A percentile compares a stretch with the other conserved stretches of the same genome.
Conservation (phyloP, 345 rosid genomes). For the Pseudoturritis turrita region DNA sequence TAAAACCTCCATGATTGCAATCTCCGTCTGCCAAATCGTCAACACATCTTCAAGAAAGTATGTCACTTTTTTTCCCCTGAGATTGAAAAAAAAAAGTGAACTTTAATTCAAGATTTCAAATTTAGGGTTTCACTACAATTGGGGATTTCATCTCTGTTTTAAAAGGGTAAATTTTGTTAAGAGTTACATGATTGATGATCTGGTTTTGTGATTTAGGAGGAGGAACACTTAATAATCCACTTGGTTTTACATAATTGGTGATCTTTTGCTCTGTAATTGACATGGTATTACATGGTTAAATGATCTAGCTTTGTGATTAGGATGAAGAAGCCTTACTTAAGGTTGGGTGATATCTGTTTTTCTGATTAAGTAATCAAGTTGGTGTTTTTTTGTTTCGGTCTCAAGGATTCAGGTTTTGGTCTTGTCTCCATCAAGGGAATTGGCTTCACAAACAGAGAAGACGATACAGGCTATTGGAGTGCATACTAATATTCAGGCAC, state of each 20-base stretch:
- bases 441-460: slow-evolving; percentile 92
- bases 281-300: neutral
- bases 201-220: neutral
- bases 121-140: neutral
- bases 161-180: neutral
- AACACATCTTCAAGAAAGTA: slow-evolving; percentile 69
- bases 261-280: neutral
- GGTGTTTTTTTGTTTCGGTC: neutral
- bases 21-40: slow-evolving; percentile 78
- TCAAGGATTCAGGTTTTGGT: slow-evolving; percentile 85
- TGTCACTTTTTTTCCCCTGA: neutral
- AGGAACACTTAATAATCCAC: neutral
- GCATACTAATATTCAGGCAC: slow-evolving; percentile 72
- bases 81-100: neutral
- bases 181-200: neutral
- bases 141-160: neutral
- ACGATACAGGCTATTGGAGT: slow-evolving; percentile 72
- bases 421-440: slow-evolving; percentile 88
- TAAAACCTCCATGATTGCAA: slow-evolving; percentile 94
- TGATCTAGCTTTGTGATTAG: neutral
- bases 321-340: neutral
- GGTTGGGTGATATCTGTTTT: neutral
- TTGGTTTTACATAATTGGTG: neutral
- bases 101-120: slow-evolving; percentile 19
- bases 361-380: neutral